Evolutionary conservation across 139 green algal species (phyloP), one percentile per base, ranked within the genome.

Genomic region (Micractinium sp.): DNA sequence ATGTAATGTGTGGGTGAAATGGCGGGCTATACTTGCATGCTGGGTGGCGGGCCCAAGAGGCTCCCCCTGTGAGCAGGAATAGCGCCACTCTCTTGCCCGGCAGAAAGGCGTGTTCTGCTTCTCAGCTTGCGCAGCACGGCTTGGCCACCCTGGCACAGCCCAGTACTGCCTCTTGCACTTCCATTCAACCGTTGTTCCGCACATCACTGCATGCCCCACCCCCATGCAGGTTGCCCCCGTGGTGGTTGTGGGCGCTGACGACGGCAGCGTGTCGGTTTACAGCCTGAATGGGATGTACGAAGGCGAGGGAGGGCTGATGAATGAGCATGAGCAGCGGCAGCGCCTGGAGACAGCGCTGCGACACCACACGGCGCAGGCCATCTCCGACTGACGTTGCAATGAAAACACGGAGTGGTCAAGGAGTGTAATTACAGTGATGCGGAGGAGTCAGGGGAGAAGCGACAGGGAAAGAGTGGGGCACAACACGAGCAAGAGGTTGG

Each of bases 171-270:
- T 56, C 47, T 56, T 56, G 47, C 47, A 56, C 47, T 56, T 9
- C 47, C 47, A 5, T 56, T 56, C 47, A 56, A 29, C 2, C 63
- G 3, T 73, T 73, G n/a, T n/a, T n/a, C n/a, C n/a, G n/a, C 63
- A 73, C 3, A 73, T 3, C 63, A n/a, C 63, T 73, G 63, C 20
- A 56, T 16, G 47, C 47, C 47, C 47, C 47, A 16, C 9, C 9
- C 47, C 47, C 47, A 56, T 56, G 39, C 83, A 90, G 67, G 91
- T 81, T 22, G 94, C 86, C 0, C 95, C 95, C 2, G 90, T 97
- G 31, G 87, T 97, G 9, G 91, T 96, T 41, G 93, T 90, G 36
- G 96, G 94, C 36, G 91, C 88, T 0, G 93, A 95, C 60, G 88
- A 93, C 33, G 96, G 96, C 41, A 85, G 33, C 16, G 85, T 97